Percentiles rank a stretch among this genome's conserved stretches.
phyloP scores from a whole-genome alignment of 192 early-diverging fungal species.

The Coemansia sp. region DNA sequence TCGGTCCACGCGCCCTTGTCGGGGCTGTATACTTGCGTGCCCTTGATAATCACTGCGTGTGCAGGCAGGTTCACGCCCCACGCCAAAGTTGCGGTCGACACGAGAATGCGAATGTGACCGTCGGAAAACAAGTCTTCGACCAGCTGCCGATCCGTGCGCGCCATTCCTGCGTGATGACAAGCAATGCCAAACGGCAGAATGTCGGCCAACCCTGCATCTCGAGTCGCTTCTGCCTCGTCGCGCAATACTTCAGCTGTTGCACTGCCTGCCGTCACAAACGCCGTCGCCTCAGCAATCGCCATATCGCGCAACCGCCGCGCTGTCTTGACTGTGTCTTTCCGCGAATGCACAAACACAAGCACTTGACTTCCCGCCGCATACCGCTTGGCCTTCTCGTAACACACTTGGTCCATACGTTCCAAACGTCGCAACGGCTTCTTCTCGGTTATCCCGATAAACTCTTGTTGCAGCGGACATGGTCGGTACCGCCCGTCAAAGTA shows the following conservation, averaged over 20 bases:
- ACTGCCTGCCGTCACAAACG: slow-evolving; percentile 81
- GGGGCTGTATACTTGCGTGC: slow-evolving; percentile 95
- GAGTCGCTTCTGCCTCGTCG: slow-evolving; percentile 74
- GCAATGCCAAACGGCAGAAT: slow-evolving; percentile 93
- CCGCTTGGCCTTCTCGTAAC: slow-evolving; percentile 92
- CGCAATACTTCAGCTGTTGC: slow-evolving; percentile 81
- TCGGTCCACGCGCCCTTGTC: slow-evolving; percentile 96
- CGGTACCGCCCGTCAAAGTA: slow-evolving; percentile 90
- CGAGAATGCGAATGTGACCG: slow-evolving; percentile 87
- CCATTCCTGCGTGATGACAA: slow-evolving; percentile 97
- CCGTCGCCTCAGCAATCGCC: slow-evolving; percentile 84
- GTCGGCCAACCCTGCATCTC: slow-evolving; percentile 84
- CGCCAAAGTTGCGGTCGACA: slow-evolving; percentile 95
- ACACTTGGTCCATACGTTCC: slow-evolving; percentile 96
- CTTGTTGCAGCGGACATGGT: slow-evolving; percentile 93
- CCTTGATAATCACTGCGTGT: slow-evolving; percentile 97
- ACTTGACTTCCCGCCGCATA: slow-evolving; percentile 83
- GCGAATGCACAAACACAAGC: slow-evolving; percentile 94
- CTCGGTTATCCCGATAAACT: slow-evolving; percentile 96
- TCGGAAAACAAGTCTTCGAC: slow-evolving; percentile 93
- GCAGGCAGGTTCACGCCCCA: slow-evolving; percentile 99
- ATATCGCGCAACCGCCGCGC: slow-evolving; percentile 90
- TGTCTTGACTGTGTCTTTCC: slow-evolving; percentile 96
- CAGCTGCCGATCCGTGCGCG: slow-evolving; percentile 81
- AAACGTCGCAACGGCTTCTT: slow-evolving; percentile 93